Percentiles rank a stretch among this genome's conserved stretches.
phyloP scores from a whole-genome alignment of 495 filamentous ascomycete species.

The Penicillium lividum region DNA sequence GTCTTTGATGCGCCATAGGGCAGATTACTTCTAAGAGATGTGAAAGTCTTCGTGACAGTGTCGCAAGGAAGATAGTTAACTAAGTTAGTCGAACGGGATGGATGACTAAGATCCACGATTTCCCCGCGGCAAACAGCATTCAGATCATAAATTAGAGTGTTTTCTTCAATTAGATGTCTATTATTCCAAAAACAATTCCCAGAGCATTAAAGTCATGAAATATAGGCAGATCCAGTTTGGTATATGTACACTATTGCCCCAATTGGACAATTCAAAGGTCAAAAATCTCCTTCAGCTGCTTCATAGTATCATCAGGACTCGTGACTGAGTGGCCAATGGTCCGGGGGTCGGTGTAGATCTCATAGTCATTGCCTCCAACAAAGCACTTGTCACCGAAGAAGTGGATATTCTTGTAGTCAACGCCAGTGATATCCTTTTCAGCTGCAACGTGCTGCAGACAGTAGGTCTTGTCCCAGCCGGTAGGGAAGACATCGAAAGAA shows the following conservation, averaged over 20 bases:
- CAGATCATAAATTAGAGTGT: not conserved
- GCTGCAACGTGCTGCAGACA: conserved; percentile 83
- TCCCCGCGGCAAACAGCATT: conserved; percentile 17
- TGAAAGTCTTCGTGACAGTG: not conserved
- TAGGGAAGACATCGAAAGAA: conserved; percentile 97
- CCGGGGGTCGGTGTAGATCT: conserved; percentile 81
- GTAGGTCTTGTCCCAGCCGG: conserved; percentile 99
- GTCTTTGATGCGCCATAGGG: conserved; percentile 39
- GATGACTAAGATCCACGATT: conserved; percentile 21
- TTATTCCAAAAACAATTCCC: not conserved
- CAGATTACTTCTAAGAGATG: not conserved
- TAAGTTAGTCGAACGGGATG: conserved; percentile 26
- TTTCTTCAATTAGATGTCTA: not conserved
- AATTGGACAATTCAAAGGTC: conserved; percentile 49
- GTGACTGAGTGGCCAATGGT: conserved; percentile 83
- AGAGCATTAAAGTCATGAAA: not conserved
- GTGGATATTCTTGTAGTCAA: conserved; percentile 83
- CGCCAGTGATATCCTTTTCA: conserved; percentile 73
- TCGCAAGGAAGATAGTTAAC: conserved; percentile 18
- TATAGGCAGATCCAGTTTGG: not conserved
- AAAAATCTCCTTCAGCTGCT: conserved; percentile 76
- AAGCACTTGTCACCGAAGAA: conserved; percentile 97
- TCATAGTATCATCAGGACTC: conserved; percentile 78
- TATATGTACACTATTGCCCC: not conserved
- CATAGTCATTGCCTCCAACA: conserved; percentile 89